Evolutionary conservation across 2,329 filamentous ascomycete genomes (phyloP).

Genomic region (Penicillium sclerotiorum): DNA sequence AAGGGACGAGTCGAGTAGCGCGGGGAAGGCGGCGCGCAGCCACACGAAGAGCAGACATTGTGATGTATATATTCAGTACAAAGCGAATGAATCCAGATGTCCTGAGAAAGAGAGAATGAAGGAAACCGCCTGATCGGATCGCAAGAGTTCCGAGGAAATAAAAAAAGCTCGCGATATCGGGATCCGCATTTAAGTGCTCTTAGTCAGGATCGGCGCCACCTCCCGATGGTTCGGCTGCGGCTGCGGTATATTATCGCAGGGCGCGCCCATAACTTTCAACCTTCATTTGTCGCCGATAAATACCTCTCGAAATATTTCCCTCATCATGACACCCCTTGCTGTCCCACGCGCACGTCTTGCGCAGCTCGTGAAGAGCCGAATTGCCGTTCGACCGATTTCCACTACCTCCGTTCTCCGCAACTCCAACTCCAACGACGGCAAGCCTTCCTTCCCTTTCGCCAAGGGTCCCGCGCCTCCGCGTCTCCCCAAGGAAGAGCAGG

Average conservation of each 20-base stretch:
- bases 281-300: neutral
- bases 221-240: conserved; percentile 9
- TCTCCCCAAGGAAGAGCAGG: conserved; percentile 85
- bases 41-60: conserved; percentile 38
- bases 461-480: conserved; percentile 73
- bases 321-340: no score
- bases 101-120: conserved; percentile 12
- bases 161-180: conserved; percentile 9
- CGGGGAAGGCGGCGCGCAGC: conserved; percentile 39
- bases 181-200: conserved; percentile 3
- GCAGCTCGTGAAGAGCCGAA: conserved; percentile 40
- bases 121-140: conserved; percentile 15
- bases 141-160: neutral
- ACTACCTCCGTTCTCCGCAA: conserved; percentile 27
- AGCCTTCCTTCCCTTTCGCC: conserved; percentile 37
- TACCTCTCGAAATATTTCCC: conserved; percentile 19
- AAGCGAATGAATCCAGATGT: neutral
- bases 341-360: conserved; percentile 42
- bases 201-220: conserved; percentile 17
- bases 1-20: conserved; percentile 32
- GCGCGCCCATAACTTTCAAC: neutral
- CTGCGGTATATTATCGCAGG: neutral
- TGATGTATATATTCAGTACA: conserved; percentile 5
- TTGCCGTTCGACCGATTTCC: conserved; percentile 29
- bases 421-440: conserved; percentile 26